phyloP scores from a whole-genome alignment of 2,329 filamentous ascomycete species.

The Scedosporium boydii region DNA sequence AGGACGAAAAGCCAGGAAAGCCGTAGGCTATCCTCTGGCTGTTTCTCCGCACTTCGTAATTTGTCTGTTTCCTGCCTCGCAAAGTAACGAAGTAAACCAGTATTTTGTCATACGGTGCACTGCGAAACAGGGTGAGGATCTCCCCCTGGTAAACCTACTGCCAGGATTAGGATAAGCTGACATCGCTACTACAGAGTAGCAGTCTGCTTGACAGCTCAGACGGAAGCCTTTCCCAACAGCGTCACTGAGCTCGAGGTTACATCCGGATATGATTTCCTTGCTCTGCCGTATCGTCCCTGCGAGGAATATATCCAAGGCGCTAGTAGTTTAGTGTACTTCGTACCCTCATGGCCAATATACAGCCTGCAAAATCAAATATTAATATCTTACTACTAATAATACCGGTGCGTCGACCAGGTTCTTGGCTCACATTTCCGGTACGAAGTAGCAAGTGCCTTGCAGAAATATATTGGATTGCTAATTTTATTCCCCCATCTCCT shows the following conservation, averaged over 20 bases:
- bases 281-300: not conserved
- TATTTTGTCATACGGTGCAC: no score
- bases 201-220: no score
- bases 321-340: not conserved
- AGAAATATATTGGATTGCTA: slow-evolving; percentile 6
- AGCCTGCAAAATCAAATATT: not conserved
- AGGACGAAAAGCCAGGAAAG: no score
- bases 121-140: no score
- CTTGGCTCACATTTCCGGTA: not conserved
- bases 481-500: not conserved
- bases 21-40: no score
- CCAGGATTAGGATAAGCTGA: no score
- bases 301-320: not conserved
- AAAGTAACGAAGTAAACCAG: no score
- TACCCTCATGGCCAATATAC: not conserved
- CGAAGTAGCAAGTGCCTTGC: not conserved
- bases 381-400: not conserved
- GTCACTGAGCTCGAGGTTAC: not conserved
- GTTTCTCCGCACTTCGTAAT: no score
- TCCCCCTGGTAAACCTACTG: no score
- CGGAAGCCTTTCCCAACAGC: not conserved
- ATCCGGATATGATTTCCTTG: not conserved
- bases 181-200: no score
- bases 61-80: no score
- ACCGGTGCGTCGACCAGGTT: not conserved